These are phyloP conservation scores for Golovinomyces cichoracearum DNA, from an alignment of 2,329 filamentous ascomycete genomes.

Conservation along the genomic window DNA sequence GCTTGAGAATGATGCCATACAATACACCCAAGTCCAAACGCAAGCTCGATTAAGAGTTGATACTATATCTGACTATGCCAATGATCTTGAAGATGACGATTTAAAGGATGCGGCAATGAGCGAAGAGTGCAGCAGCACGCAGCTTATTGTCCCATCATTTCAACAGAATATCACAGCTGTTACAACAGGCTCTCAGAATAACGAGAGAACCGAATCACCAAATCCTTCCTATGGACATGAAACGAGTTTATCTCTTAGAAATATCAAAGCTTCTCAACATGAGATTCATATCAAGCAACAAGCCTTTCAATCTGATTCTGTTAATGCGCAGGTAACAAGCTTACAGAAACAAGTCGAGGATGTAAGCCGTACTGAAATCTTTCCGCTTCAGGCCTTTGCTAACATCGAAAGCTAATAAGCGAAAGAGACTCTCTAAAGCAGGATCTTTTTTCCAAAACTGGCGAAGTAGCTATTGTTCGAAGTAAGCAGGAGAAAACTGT, in stretches of 20 bases:
- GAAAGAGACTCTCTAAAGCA: conserved; percentile 28
- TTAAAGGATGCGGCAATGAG: conserved; percentile 31
- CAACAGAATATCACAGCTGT: conserved; percentile 3
- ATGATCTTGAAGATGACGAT: conserved; percentile 13
- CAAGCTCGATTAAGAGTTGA: conserved; percentile 6
- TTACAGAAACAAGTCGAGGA: conserved; percentile 11
- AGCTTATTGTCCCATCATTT: conserved; percentile 4
- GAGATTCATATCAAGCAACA: background rate
- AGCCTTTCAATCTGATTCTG: background rate
- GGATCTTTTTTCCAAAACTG: conserved; percentile 35
- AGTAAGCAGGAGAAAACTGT: conserved; percentile 36
- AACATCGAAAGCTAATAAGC: conserved; percentile 18
- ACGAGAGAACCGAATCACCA: background rate
- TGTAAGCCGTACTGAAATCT: too few species aligned
- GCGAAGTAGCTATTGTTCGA: conserved; percentile 52
- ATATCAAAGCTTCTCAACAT: background rate
- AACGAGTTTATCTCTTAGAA: background rate
- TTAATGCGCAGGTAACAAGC: background rate
- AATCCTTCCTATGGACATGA: background rate
- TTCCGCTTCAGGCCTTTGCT: too few species aligned
- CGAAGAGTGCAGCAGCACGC: conserved; percentile 12
- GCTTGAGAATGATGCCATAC: conserved; percentile 37
- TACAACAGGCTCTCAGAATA: background rate
- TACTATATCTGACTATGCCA: conserved; percentile 17
- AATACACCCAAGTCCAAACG: conserved; percentile 21